Percentiles rank a stretch among this genome's conserved stretches.
Evolutionary conservation across 768 basidiomycete genomes (phyloP).

Genomic region (Lactifluus piperatus): DNA sequence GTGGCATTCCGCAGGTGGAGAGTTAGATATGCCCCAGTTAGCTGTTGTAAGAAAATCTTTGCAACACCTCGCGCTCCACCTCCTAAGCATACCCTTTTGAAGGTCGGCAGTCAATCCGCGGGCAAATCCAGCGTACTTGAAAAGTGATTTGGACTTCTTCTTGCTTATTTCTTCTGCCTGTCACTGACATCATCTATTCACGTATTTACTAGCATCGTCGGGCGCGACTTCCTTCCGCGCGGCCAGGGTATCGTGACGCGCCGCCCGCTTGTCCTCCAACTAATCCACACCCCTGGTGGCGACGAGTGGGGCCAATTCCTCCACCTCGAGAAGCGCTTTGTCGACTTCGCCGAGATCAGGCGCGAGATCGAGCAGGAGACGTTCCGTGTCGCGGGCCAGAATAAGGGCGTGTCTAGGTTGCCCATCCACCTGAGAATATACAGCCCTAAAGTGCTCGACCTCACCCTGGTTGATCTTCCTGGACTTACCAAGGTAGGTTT

Average conservation of each 20-base stretch:
- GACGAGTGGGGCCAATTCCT: constrained; percentile 96
- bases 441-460: constrained; percentile 89
- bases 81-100: background rate
- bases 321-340: constrained; percentile 92
- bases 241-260: constrained; percentile 95
- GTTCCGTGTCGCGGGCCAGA: constrained; percentile 93
- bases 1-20: constrained; percentile 48
- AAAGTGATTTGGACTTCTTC: constrained; percentile 43
- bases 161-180: too few relatives aligned
- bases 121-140: constrained; percentile 96
- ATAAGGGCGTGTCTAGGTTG: constrained; percentile 94
- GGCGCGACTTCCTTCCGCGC: constrained; percentile 81
- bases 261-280: constrained; percentile 89
- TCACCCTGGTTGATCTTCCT: constrained; percentile 94
- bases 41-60: constrained; percentile 53
- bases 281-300: constrained; percentile 81
- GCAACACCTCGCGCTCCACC: constrained; percentile 16
- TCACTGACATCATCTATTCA: background rate
- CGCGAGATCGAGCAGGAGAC: constrained; percentile 99
- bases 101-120: constrained; percentile 96
- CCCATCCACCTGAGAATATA: constrained; percentile 95
- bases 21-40: constrained; percentile 89
- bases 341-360: constrained; percentile 91
- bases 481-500: constrained; percentile 84
- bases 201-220: constrained; percentile 58